Conservation (phyloP, 108 stramenopile genomes). For the Bacterosira constricta region DNA sequence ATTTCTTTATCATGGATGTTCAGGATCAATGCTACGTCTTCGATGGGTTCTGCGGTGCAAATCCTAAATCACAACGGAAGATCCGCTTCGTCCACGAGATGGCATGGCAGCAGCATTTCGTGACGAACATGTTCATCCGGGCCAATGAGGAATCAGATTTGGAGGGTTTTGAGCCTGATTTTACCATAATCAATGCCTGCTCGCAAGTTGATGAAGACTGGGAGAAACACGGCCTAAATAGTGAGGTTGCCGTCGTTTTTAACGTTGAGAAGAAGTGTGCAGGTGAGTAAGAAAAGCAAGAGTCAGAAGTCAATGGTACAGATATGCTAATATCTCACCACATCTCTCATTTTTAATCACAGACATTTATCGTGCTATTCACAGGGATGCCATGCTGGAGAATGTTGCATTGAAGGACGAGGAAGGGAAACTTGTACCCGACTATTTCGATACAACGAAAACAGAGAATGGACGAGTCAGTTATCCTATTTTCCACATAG, state of each 20-base stretch:
- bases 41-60: slow-evolving; percentile 94
- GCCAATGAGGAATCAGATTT: slow-evolving; percentile 73
- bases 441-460: slow-evolving; percentile 91
- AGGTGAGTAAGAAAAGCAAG: no score
- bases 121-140: slow-evolving; percentile 98
- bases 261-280: slow-evolving; percentile 94
- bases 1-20: no score
- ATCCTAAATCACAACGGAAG: slow-evolving; percentile 83
- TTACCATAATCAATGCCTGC: slow-evolving; percentile 97
- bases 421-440: slow-evolving; percentile 62
- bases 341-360: no score
- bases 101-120: slow-evolving; percentile 98
- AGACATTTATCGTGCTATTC: slow-evolving; percentile 96
- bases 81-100: slow-evolving; percentile 97
- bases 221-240: slow-evolving; percentile 89
- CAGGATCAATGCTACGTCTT: slow-evolving; percentile 90
- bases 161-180: slow-evolving; percentile 91
- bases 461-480: slow-evolving; percentile 99
- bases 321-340: no score
- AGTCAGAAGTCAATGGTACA: no score
- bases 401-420: slow-evolving; percentile 85
- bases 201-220: slow-evolving; percentile 88
- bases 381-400: slow-evolving; percentile 93
- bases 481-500: slow-evolving; percentile 95
- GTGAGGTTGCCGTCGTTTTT: slow-evolving; percentile 95